Evolutionary conservation across 2,329 filamentous ascomycete genomes (phyloP).

Genomic region (Penicillium freii): DNA sequence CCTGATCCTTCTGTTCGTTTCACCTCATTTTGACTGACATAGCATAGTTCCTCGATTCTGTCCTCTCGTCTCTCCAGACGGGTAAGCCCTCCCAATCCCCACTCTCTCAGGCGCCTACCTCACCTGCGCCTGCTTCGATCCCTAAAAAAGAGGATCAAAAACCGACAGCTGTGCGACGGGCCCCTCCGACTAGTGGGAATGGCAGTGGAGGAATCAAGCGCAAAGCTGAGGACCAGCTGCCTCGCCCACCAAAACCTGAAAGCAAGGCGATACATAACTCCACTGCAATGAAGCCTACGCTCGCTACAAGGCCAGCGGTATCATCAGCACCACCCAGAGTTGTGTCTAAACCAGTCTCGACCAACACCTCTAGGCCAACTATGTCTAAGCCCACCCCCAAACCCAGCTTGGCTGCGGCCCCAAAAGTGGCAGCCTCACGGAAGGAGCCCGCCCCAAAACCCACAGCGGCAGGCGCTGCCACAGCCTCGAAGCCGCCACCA

Average conservation of each 20-base stretch:
- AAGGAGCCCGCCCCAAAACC: constrained; percentile 19
- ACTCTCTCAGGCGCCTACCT: constrained; percentile 26
- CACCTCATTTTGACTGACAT: constrained; percentile 21
- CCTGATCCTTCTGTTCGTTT: background rate
- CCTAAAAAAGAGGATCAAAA: constrained; percentile 26
- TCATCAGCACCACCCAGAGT: constrained; percentile 22
- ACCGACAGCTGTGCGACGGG: constrained; percentile 15
- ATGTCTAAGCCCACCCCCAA: constrained; percentile 22
- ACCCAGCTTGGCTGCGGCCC: constrained; percentile 17
- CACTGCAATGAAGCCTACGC: constrained; percentile 15
- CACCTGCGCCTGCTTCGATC: constrained; percentile 24
- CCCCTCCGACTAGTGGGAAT: constrained; percentile 20
- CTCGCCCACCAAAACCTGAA: constrained; percentile 29
- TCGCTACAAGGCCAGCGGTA: constrained; percentile 18
- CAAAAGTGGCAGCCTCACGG: constrained; percentile 19
- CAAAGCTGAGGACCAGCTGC: constrained; percentile 44
- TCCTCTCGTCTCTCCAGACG: constrained; percentile 51
- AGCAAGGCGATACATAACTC: constrained; percentile 21
- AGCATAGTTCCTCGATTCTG: constrained; percentile 51
- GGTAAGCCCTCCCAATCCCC: constrained; percentile 36
- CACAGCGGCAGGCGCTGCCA: background rate
- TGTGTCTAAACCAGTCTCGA: constrained; percentile 14
- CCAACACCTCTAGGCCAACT: constrained; percentile 5
- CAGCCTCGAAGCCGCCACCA: constrained; percentile 48
- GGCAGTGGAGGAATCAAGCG: constrained; percentile 36